Conservation (phyloP, 2,329 filamentous ascomycete species). For the Alternaria triticina region DNA sequence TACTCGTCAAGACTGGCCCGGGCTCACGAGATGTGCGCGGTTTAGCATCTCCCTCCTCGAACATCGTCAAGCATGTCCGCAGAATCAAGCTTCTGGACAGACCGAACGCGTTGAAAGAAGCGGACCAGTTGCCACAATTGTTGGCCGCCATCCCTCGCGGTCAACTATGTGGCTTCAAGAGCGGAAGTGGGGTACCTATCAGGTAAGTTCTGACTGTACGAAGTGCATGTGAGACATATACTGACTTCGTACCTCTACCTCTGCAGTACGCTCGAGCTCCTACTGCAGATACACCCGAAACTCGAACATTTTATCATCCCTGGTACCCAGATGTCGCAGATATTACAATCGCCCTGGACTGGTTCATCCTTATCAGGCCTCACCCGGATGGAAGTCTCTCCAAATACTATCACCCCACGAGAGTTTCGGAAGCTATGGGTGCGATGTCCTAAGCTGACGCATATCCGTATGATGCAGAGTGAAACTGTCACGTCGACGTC, state of each 20-base stretch:
- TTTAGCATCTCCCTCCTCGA: not conserved
- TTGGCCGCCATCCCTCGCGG: not conserved
- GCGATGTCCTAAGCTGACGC: not conserved
- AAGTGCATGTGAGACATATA: too few species aligned
- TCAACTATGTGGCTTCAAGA: not conserved
- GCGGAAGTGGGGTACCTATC: not conserved
- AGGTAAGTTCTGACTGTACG: too few species aligned
- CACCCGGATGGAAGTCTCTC: not conserved
- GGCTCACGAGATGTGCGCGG: not conserved
- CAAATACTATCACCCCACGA: not conserved
- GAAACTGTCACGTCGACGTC: not conserved
- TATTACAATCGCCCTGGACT: not conserved
- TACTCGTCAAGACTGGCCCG: not conserved
- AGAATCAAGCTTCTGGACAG: not conserved
- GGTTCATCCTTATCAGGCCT: not conserved
- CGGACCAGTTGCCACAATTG: not conserved
- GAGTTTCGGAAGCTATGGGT: not conserved
- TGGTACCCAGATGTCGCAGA: not conserved
- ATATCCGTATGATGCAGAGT: not conserved
- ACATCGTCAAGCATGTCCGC: not conserved
- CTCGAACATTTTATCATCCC: not conserved
- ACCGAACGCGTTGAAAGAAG: not conserved
- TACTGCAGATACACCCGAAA: not conserved
- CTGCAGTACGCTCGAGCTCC: not conserved
- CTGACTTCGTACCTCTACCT: too few species aligned